Percentiles rank a stretch among this genome's conserved stretches.
Evolutionary conservation across 148 eudicot genomes (phyloP).

Genomic region (Arbutus unedo): DNA sequence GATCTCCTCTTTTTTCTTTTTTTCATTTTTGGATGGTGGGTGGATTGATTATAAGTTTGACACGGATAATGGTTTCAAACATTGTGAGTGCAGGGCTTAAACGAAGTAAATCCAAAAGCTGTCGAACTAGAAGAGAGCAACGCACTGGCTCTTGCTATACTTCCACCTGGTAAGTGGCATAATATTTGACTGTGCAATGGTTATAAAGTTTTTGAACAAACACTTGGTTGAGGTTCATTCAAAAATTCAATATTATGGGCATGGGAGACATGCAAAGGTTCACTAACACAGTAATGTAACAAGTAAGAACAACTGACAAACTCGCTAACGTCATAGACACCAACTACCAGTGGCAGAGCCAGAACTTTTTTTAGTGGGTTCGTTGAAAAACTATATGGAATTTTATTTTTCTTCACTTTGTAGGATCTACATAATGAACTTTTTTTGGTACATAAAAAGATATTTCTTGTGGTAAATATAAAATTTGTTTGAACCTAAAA

Average conservation of each 20-base stretch:
- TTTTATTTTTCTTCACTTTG: not conserved
- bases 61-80: not conserved
- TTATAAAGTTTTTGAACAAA: not conserved
- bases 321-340: too few species aligned
- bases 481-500: not conserved
- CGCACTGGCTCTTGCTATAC: slow-evolving; percentile 90
- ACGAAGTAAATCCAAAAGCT: slow-evolving; percentile 63
- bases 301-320: too few species aligned
- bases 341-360: too few species aligned
- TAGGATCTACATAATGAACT: not conserved
- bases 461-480: not conserved
- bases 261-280: not conserved
- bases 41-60: not conserved
- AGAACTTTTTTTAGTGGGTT: not conserved
- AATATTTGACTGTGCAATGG: not conserved
- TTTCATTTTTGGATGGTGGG: not conserved
- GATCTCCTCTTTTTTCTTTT: not conserved
- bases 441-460: not conserved
- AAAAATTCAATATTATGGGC: not conserved
- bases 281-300: not conserved
- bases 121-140: slow-evolving; percentile 79
- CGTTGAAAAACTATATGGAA: not conserved
- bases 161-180: slow-evolving; percentile 60
- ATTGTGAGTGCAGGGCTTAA: slow-evolving; percentile 55
- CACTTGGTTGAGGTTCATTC: not conserved